Evolutionary conservation across 2,329 filamentous ascomycete species (phyloP).

Genomic region (Neurospora sp.): DNA sequence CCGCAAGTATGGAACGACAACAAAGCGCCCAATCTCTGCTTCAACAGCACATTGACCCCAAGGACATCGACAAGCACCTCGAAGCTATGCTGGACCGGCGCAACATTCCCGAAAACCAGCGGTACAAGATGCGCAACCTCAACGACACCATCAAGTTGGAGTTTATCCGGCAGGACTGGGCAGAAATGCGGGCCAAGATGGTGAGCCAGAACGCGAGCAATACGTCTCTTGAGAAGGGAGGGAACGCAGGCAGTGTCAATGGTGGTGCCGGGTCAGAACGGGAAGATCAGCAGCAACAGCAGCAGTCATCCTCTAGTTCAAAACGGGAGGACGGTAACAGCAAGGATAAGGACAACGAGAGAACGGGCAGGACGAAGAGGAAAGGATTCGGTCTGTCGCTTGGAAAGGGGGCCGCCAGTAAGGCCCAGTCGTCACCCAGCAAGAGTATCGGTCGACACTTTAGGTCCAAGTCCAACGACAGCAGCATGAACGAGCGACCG

Average conservation of each 20-base stretch:
- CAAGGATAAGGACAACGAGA: constrained; percentile 22
- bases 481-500: constrained; percentile 50
- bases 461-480: constrained; percentile 64
- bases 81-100: constrained; percentile 67
- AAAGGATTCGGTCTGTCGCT: constrained; percentile 71
- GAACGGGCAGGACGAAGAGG: constrained; percentile 38
- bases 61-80: constrained; percentile 46
- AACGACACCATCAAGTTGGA: constrained; percentile 89
- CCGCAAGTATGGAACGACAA: neutral
- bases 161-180: constrained; percentile 84
- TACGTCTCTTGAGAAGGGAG: neutral
- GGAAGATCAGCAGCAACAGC: constrained; percentile 21
- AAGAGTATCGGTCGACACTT: constrained; percentile 60
- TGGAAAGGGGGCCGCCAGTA: constrained; percentile 44
- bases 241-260: neutral
- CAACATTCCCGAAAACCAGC: constrained; percentile 88
- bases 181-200: constrained; percentile 48
- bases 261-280: constrained; percentile 29
- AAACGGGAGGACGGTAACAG: constrained; percentile 26
- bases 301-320: constrained; percentile 17
- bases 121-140: constrained; percentile 87
- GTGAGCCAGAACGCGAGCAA: constrained; percentile 34
- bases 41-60: constrained; percentile 32
- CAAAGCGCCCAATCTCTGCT: constrained; percentile 2
- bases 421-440: constrained; percentile 55